Conservation (phyloP, 345 rosid genomes). For the Murraya paniculata region DNA sequence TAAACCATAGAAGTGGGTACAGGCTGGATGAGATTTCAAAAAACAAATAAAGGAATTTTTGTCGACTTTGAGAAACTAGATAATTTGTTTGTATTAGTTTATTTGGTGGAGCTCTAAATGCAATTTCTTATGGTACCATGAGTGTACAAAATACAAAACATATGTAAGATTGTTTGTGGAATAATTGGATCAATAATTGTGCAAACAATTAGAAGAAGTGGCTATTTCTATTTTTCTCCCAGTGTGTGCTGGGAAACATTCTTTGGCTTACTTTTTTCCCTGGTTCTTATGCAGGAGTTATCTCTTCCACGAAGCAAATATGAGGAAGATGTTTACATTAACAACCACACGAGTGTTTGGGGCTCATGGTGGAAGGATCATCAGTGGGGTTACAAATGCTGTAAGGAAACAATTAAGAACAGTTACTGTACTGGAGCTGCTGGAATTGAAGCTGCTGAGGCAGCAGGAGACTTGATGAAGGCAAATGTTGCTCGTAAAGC, state of each 20-base stretch:
- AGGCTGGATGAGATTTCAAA: background rate
- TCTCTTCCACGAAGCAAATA: slow-evolving; percentile 61
- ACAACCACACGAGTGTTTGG: slow-evolving; percentile 75
- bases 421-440: slow-evolving; percentile 81
- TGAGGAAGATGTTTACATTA: slow-evolving; percentile 53
- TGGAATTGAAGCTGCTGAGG: slow-evolving; percentile 82
- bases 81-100: background rate
- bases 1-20: background rate
- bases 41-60: background rate
- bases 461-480: slow-evolving; percentile 65
- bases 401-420: slow-evolving; percentile 65
- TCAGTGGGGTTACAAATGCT: slow-evolving; percentile 86
- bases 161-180: background rate
- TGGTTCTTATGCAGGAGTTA: slow-evolving; percentile 34
- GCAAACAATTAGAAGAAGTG: background rate
- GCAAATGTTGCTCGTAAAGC: slow-evolving; percentile 59
- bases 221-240: background rate
- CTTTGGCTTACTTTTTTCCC: background rate
- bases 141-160: background rate
- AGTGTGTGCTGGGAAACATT: background rate
- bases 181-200: background rate
- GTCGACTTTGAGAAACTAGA: background rate
- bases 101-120: background rate
- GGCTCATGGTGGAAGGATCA: slow-evolving; percentile 97
- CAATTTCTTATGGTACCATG: background rate